phyloP scores from a whole-genome alignment of 2,329 filamentous ascomycete species.

The Whalleya microplaca region DNA sequence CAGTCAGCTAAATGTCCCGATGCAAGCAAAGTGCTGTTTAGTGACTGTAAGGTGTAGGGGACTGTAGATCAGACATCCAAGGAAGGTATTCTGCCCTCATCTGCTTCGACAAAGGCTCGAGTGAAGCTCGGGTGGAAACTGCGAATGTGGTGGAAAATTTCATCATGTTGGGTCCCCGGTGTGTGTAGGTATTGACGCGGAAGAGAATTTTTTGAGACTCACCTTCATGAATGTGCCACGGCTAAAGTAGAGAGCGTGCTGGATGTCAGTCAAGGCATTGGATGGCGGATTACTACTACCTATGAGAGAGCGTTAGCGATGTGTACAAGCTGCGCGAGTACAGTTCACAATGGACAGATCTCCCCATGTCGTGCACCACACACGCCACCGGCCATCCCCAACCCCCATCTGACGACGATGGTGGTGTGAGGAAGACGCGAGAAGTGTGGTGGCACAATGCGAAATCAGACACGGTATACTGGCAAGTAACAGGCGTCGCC shows the following conservation, averaged over 20 bases:
- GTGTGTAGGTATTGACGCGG: neutral
- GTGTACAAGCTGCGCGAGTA: neutral
- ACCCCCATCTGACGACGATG: neutral
- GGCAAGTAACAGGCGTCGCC: constrained; percentile 82
- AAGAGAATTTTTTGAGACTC: neutral
- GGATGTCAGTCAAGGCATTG: neutral
- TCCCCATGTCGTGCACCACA: neutral
- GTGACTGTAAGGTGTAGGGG: constrained; percentile 1
- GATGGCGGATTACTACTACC: no score
- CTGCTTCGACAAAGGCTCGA: constrained; percentile 68
- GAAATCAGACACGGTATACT: constrained; percentile 80
- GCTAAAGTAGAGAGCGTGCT: neutral
- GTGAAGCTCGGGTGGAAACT: constrained; percentile 81
- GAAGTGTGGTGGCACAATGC: constrained; percentile 1
- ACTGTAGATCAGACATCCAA: constrained; percentile 72
- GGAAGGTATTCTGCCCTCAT: constrained; percentile 71
- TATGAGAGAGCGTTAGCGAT: neutral
- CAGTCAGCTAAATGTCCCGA: constrained; percentile 14
- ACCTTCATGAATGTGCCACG: neutral
- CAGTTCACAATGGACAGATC: neutral
- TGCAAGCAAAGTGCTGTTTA: neutral
- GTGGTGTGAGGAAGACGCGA: neutral
- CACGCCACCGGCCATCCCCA: no score
- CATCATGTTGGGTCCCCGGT: constrained; percentile 57
- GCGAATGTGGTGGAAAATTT: constrained; percentile 79